Evolutionary conservation across 176 grass and related monocot genomes (phyloP).

Genomic region (Chrysopogon serrulatus): DNA sequence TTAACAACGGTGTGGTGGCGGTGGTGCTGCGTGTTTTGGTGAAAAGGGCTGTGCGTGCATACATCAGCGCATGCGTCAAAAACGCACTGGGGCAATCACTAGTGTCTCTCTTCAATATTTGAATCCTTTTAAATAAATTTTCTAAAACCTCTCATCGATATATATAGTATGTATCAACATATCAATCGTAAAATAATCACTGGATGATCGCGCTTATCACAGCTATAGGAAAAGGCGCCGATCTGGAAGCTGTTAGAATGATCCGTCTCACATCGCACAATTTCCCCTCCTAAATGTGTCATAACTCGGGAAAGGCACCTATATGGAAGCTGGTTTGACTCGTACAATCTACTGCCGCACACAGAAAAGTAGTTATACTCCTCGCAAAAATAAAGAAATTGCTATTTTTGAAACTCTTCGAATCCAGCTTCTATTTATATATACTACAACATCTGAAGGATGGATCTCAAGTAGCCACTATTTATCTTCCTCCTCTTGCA

Average conservation of each 20-base stretch:
- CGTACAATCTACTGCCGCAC: neutral
- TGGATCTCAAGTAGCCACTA: too few species aligned
- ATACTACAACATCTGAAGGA: too few species aligned
- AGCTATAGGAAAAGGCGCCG: neutral
- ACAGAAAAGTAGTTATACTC: neutral
- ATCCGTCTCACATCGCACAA: neutral
- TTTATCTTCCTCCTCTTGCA: too few species aligned
- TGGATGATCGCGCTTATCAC: neutral
- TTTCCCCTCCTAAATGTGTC: neutral
- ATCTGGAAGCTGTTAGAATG: neutral
- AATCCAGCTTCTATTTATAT: too few species aligned
- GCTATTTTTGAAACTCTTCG: too few species aligned
- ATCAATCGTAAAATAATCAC: neutral
- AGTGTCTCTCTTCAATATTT: neutral
- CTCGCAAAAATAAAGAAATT: too few species aligned
- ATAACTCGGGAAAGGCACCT: neutral
- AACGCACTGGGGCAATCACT: neutral
- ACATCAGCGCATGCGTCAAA: slow-evolving; percentile 45
- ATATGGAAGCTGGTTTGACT: neutral
- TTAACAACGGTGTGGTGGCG: neutral
- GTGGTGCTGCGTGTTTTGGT: neutral
- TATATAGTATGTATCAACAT: neutral
- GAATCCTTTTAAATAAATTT: too few species aligned
- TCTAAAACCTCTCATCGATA: neutral
- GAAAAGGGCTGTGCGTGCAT: slow-evolving; percentile 10